These are phyloP conservation scores for Zasmidium citrigriseum DNA, from an alignment of 2,329 filamentous ascomycete species.

Conservation along the genomic window DNA sequence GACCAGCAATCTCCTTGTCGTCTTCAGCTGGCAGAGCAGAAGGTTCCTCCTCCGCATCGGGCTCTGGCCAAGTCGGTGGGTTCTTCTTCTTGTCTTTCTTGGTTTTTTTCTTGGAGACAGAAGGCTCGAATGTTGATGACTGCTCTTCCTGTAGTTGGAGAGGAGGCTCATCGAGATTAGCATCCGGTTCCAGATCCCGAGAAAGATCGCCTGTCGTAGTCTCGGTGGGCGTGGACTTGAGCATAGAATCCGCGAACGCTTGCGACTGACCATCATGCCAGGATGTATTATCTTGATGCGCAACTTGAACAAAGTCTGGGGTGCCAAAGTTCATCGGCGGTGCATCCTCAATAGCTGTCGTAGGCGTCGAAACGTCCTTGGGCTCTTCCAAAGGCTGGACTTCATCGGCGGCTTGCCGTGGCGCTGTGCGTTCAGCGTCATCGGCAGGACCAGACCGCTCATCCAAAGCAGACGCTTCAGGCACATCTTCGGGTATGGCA, in stretches of 20 bases:
- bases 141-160: background rate
- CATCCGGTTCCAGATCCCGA: background rate
- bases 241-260: conserved; percentile 21
- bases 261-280: conserved; percentile 24
- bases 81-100: conserved; percentile 23
- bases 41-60: background rate
- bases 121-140: background rate
- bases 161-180: background rate
- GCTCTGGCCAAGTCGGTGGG: conserved; percentile 9
- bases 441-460: background rate
- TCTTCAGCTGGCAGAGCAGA: background rate
- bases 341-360: background rate
- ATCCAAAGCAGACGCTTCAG: background rate
- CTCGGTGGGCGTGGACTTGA: background rate
- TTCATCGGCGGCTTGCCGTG: background rate
- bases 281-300: conserved; percentile 6
- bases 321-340: conserved; percentile 14
- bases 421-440: background rate
- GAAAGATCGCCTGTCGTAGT: background rate
- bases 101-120: conserved; percentile 29
- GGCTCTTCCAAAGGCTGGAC: background rate
- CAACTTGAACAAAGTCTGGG: conserved; percentile 19
- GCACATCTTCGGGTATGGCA: background rate
- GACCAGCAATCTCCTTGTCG: background rate
- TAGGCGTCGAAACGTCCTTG: background rate